Percentiles rank a stretch among this genome's conserved stretches.
Evolutionary conservation across 2,329 filamentous ascomycete genomes (phyloP).

Genomic region (Ascosphaera aggregata): DNA sequence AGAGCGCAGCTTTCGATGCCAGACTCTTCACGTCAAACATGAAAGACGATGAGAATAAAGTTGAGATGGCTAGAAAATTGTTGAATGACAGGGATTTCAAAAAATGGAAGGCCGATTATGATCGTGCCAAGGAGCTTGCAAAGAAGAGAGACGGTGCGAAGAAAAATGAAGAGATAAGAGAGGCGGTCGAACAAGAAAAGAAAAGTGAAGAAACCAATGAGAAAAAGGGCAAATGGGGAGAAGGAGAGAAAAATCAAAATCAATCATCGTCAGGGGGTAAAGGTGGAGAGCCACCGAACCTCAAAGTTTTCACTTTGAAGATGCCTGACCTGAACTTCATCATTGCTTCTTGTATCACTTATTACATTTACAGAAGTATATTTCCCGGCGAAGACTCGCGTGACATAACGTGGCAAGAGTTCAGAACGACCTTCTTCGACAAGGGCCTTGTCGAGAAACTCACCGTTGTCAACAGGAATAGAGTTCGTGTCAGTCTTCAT

Average conservation of each 20-base stretch:
- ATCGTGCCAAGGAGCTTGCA: slow-evolving; percentile 7
- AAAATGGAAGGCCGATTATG: background rate
- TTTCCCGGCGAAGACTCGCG: slow-evolving; percentile 40
- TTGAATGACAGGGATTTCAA: background rate
- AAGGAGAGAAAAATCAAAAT: slow-evolving; percentile 14
- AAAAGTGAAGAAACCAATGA: slow-evolving; percentile 16
- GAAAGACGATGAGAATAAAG: background rate
- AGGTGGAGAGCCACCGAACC: slow-evolving; percentile 8
- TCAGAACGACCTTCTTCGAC: slow-evolving; percentile 78
- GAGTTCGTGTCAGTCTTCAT: slow-evolving; percentile 60
- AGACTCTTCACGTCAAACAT: background rate
- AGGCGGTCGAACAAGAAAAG: slow-evolving; percentile 8
- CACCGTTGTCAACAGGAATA: slow-evolving; percentile 51
- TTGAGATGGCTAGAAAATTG: background rate
- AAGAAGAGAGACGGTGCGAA: slow-evolving; percentile 8
- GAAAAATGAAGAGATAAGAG: slow-evolving; percentile 5
- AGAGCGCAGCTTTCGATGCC: slow-evolving; percentile 18
- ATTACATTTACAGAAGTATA: slow-evolving; percentile 39
- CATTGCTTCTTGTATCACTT: slow-evolving; percentile 35
- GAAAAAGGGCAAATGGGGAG: slow-evolving; percentile 12
- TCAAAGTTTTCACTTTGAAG: slow-evolving; percentile 23
- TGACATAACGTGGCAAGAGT: slow-evolving; percentile 97
- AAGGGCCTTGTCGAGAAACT: slow-evolving; percentile 92
- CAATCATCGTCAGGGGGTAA: slow-evolving; percentile 4
- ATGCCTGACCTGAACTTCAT: slow-evolving; percentile 32